phyloP scores from a whole-genome alignment of 805 yeast species.

The Tetrapisispora pingtungensis region DNA sequence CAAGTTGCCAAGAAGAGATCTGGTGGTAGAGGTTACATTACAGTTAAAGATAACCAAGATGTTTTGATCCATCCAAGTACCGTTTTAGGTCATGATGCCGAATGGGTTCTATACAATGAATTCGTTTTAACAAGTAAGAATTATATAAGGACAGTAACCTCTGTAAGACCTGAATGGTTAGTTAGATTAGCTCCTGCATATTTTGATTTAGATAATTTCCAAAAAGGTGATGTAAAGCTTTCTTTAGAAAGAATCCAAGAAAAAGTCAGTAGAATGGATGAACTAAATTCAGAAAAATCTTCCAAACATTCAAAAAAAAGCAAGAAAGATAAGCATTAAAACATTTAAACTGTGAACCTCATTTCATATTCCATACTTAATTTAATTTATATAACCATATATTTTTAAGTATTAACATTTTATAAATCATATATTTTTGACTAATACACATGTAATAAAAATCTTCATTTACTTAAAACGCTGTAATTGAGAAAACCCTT shows the following conservation, averaged over 20 bases:
- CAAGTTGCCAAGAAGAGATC: conserved; percentile 90
- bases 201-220: conserved; percentile 53
- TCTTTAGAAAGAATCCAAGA: conserved; percentile 53
- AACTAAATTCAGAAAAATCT: conserved; percentile 18
- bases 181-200: conserved; percentile 65
- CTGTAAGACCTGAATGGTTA: conserved; percentile 87
- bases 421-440: background rate
- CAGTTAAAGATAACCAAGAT: conserved; percentile 93
- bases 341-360: background rate
- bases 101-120: conserved; percentile 92
- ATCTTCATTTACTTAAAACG: background rate
- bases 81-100: conserved; percentile 76
- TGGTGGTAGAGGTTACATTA: conserved; percentile 73
- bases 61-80: conserved; percentile 91
- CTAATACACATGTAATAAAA: too few relatives aligned
- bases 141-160: conserved; percentile 88
- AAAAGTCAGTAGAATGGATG: conserved; percentile 37
- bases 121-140: conserved; percentile 89
- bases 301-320: conserved; percentile 17
- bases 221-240: conserved; percentile 61
- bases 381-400: background rate
- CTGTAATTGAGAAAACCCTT: background rate
- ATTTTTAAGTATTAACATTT: background rate
- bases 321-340: conserved; percentile 9
- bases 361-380: background rate